These are phyloP conservation scores for Diutina pseudorugosa DNA, from an alignment of 1,139 yeast species.

Conservation along the genomic window DNA sequence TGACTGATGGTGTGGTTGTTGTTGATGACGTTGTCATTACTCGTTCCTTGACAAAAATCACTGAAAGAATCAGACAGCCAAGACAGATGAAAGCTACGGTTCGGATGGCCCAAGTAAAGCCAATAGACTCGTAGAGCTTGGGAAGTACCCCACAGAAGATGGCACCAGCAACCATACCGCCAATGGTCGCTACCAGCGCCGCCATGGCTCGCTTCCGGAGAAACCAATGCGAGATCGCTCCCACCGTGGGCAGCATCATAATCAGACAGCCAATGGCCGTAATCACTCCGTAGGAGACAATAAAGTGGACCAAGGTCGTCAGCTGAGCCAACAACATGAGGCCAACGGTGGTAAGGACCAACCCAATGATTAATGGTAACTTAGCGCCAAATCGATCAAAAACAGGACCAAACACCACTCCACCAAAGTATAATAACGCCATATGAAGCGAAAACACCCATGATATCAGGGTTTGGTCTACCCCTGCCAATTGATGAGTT, in stretches of 20 bases:
- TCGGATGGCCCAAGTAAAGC: constrained; percentile 54
- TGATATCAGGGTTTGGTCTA: constrained; percentile 15
- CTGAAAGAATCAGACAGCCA: constrained; percentile 17
- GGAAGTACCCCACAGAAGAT: constrained; percentile 45
- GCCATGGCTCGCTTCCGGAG: constrained; percentile 42
- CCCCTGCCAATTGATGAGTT: constrained; percentile 6
- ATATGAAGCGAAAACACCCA: constrained; percentile 55
- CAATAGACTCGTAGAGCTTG: constrained; percentile 30
- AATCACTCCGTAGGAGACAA: constrained; percentile 42
- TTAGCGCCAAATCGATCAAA: constrained; percentile 47
- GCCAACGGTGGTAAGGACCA: constrained; percentile 34
- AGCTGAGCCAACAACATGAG: constrained; percentile 45
- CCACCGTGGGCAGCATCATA: constrained; percentile 46
- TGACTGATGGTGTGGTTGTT: too few relatives aligned
- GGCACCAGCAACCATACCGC: constrained; percentile 55
- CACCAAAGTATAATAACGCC: constrained; percentile 45
- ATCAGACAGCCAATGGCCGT: constrained; percentile 48
- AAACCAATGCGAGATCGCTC: constrained; percentile 55
- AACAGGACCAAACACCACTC: constrained; percentile 49
- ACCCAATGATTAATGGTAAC: constrained; percentile 33
- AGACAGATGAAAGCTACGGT: constrained; percentile 39
- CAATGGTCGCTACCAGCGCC: constrained; percentile 43
- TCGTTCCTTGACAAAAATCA: constrained; percentile 8
- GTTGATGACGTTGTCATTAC: too few relatives aligned
- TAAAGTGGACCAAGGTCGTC: constrained; percentile 41